A percentile compares a stretch with the other conserved stretches of the same genome.
Conservation (phyloP, 2,329 filamentous ascomycete genomes). For the Didymella sp. region DNA sequence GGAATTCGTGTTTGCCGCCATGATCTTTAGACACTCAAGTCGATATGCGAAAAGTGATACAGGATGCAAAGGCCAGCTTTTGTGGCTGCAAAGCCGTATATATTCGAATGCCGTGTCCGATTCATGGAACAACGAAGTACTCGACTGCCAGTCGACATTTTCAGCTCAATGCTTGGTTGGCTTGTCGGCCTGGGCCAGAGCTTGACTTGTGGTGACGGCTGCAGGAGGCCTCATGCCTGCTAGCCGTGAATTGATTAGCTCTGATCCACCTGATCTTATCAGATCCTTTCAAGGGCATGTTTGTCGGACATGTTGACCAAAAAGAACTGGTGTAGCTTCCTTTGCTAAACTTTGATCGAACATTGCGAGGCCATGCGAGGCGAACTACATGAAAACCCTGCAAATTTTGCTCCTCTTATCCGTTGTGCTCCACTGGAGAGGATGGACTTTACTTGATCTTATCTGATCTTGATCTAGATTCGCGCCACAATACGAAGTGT, state of each 20-base stretch:
- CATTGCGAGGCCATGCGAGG: background rate
- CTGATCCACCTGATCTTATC: conserved; percentile 25
- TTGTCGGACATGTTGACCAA: conserved; percentile 4
- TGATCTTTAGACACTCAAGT: background rate
- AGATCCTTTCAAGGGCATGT: conserved; percentile 20
- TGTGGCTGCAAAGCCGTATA: background rate
- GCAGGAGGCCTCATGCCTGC: conserved; percentile 16
- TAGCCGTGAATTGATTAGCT: conserved; percentile 14
- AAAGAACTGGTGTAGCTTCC: background rate
- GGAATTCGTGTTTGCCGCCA: conserved; percentile 14
- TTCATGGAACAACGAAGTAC: background rate
- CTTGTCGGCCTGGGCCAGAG: conserved; percentile 22
- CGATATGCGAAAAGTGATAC: background rate
- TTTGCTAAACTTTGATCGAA: background rate
- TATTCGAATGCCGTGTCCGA: background rate
- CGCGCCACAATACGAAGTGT: conserved; percentile 11
- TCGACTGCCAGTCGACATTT: conserved; percentile 6
- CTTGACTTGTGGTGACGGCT: conserved; percentile 19
- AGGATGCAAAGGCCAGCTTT: background rate
- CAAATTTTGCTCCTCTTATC: conserved; percentile 10
- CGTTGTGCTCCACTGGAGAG: conserved; percentile 1
- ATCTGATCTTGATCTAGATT: conserved; percentile 31
- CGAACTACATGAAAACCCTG: background rate
- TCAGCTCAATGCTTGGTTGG: conserved; percentile 15
- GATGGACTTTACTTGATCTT: conserved; percentile 14